Conservation (phyloP, 176 grass and related monocot genomes). For the Cenchrus purpureus region DNA sequence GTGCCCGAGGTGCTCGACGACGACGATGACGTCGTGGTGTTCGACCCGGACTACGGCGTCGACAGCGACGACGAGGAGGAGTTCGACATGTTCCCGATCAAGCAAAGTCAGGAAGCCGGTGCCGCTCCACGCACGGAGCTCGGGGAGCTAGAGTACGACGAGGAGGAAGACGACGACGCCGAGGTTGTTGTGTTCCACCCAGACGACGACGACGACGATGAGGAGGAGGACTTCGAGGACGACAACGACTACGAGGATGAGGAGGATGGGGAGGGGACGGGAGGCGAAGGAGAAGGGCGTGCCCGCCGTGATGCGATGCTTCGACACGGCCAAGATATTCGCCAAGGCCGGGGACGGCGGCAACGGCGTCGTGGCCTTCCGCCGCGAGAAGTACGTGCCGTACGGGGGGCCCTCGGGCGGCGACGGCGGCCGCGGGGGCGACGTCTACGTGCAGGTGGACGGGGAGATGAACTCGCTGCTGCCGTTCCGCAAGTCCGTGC, state of each 20-base stretch:
- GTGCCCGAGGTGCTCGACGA: slow-evolving; percentile 31
- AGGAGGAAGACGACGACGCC: slow-evolving; percentile 41
- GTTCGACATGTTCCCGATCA: slow-evolving; percentile 20
- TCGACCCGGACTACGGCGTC: slow-evolving; percentile 49
- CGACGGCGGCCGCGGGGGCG: slow-evolving; percentile 85
- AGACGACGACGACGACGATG: slow-evolving; percentile 15
- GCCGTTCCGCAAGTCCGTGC: slow-evolving; percentile 87
- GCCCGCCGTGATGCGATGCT: slow-evolving; percentile 98
- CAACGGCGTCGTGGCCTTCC: slow-evolving; percentile 89
- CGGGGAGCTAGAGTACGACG: slow-evolving; percentile 29
- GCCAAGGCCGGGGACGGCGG: slow-evolving; percentile 89
- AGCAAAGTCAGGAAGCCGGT: not conserved
- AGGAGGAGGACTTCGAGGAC: slow-evolving; percentile 35
- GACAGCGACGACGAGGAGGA: slow-evolving; percentile 50
- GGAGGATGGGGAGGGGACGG: slow-evolving; percentile 29
- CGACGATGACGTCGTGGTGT: slow-evolving; percentile 39
- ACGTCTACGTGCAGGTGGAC: slow-evolving; percentile 90
- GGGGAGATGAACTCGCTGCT: slow-evolving; percentile 90
- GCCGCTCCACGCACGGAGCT: slow-evolving; percentile 20
- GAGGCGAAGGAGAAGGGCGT: slow-evolving; percentile 89
- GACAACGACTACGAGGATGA: slow-evolving; percentile 13
- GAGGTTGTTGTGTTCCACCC: slow-evolving; percentile 45
- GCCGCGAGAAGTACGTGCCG: slow-evolving; percentile 94
- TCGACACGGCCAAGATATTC: slow-evolving; percentile 91
- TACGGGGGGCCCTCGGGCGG: slow-evolving; percentile 88